Evolutionary conservation across 768 basidiomycete genomes (phyloP).

Genomic region (Podaxis sp.): DNA sequence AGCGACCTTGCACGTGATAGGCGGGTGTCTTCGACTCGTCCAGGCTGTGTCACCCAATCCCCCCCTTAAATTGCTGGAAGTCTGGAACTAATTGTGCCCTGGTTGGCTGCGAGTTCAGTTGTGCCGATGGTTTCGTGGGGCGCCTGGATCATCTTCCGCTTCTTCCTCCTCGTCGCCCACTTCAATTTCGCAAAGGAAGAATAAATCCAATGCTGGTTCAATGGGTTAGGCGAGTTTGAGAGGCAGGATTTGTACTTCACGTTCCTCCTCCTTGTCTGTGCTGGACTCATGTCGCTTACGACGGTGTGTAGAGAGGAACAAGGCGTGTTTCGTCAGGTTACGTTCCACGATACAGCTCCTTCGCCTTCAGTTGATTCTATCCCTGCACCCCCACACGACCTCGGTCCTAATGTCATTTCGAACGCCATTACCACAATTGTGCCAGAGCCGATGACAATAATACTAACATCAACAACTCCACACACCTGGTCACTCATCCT

Average conservation of each 20-base stretch:
- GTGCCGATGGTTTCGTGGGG: slow-evolving; percentile 59
- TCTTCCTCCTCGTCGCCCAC: neutral
- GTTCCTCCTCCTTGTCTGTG: slow-evolving; percentile 58
- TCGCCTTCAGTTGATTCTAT: slow-evolving; percentile 19
- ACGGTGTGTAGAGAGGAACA: slow-evolving; percentile 96
- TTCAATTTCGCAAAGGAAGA: neutral
- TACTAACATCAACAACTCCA: slow-evolving; percentile 30
- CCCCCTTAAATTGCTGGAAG: too few species aligned
- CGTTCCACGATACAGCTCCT: slow-evolving; percentile 81
- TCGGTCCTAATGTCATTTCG: neutral
- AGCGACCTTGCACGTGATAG: too few species aligned
- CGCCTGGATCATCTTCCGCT: neutral
- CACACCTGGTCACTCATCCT: slow-evolving; percentile 57
- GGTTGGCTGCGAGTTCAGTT: slow-evolving; percentile 67
- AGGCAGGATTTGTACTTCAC: slow-evolving; percentile 71
- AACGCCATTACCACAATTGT: neutral
- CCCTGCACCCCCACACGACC: slow-evolving; percentile 26
- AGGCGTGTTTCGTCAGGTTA: slow-evolving; percentile 83
- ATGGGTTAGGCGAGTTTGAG: slow-evolving; percentile 60
- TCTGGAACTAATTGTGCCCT: slow-evolving; percentile 84
- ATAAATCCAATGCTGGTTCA: neutral
- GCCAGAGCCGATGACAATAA: neutral
- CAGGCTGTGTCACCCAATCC: too few species aligned
- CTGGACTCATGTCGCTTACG: slow-evolving; percentile 72
- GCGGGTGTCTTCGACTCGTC: slow-evolving; percentile 39